Evolutionary conservation across 495 filamentous ascomycete species (phyloP).

Genomic region (Xylaria cubensis): DNA sequence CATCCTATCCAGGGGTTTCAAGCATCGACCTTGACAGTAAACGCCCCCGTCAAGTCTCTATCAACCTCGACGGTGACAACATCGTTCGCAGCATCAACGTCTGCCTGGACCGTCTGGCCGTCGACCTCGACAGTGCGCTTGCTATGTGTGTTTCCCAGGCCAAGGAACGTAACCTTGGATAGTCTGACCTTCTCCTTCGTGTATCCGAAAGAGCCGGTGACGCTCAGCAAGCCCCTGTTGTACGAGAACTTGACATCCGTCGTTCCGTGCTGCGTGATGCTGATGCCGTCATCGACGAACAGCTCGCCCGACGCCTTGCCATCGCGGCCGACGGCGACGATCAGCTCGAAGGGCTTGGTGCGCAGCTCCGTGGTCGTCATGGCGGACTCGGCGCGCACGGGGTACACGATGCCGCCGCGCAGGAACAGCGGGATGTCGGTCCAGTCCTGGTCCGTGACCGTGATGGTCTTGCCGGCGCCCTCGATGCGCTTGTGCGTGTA

Average conservation of each 20-base stretch:
- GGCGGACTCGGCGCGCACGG: constrained; percentile 64
- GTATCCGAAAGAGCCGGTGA: constrained; percentile 63
- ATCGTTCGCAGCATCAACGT: constrained; percentile 6
- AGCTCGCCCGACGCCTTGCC: constrained; percentile 51
- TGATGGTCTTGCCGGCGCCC: constrained; percentile 61
- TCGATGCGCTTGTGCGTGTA: constrained; percentile 64
- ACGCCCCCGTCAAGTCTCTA: background rate
- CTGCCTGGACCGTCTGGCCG: background rate
- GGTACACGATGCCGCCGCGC: constrained; percentile 73
- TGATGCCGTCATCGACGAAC: constrained; percentile 69
- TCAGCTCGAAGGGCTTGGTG: constrained; percentile 69
- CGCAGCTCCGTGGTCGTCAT: constrained; percentile 76
- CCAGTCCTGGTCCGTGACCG: constrained; percentile 60
- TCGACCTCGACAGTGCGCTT: constrained; percentile 12
- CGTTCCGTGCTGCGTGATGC: constrained; percentile 55
- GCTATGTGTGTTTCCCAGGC: constrained; percentile 33
- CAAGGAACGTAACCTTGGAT: constrained; percentile 63
- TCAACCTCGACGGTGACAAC: background rate
- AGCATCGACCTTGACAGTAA: constrained; percentile 16
- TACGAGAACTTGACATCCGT: constrained; percentile 63
- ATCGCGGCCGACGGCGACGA: constrained; percentile 66
- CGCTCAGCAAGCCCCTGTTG: constrained; percentile 52
- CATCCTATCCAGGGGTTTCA: background rate
- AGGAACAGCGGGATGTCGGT: constrained; percentile 77
- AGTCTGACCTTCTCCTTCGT: constrained; percentile 55